Evolutionary conservation across 2,329 filamentous ascomycete genomes (phyloP).

Genomic region (Hypoxylon sp.): DNA sequence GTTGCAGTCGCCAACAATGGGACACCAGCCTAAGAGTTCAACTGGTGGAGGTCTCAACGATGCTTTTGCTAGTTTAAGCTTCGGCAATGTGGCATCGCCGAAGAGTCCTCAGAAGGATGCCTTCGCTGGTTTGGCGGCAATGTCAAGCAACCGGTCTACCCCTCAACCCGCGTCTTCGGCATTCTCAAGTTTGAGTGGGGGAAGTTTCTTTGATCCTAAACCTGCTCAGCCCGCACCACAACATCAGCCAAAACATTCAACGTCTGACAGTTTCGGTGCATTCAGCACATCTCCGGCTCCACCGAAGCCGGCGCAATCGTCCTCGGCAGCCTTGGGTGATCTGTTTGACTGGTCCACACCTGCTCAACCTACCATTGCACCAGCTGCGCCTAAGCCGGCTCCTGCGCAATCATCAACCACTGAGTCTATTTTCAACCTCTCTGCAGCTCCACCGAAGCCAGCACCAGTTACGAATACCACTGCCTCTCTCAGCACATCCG

Average conservation of each 20-base stretch:
- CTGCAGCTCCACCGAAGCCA: slow-evolving; percentile 65
- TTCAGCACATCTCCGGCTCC: slow-evolving; percentile 65
- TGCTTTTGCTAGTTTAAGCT: slow-evolving; percentile 81
- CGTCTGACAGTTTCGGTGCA: slow-evolving; percentile 76
- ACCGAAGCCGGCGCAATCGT: slow-evolving; percentile 61
- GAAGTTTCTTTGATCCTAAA: slow-evolving; percentile 86
- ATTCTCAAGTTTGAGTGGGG: slow-evolving; percentile 71
- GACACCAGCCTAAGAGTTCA: slow-evolving; percentile 65
- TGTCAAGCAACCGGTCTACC: slow-evolving; percentile 58
- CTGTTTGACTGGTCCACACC: slow-evolving; percentile 82
- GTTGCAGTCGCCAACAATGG: slow-evolving; percentile 67
- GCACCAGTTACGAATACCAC: slow-evolving; percentile 56
- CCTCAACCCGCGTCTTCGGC: slow-evolving; percentile 59
- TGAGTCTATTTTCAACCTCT: slow-evolving; percentile 87
- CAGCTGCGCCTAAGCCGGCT: slow-evolving; percentile 60
- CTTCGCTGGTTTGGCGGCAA: slow-evolving; percentile 56
- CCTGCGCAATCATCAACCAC: slow-evolving; percentile 61
- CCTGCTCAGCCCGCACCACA: slow-evolving; percentile 70
- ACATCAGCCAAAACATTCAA: slow-evolving; percentile 64
- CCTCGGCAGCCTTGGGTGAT: slow-evolving; percentile 78
- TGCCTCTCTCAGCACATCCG: slow-evolving; percentile 58
- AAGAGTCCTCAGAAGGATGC: slow-evolving; percentile 57
- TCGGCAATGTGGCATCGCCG: slow-evolving; percentile 65
- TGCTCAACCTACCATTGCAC: slow-evolving; percentile 62
- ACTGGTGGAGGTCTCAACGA: slow-evolving; percentile 79